Base-by-base conservation (phyloP, 2,329 filamentous ascomycete species). In the Neonectria neomacrospora region DNA sequence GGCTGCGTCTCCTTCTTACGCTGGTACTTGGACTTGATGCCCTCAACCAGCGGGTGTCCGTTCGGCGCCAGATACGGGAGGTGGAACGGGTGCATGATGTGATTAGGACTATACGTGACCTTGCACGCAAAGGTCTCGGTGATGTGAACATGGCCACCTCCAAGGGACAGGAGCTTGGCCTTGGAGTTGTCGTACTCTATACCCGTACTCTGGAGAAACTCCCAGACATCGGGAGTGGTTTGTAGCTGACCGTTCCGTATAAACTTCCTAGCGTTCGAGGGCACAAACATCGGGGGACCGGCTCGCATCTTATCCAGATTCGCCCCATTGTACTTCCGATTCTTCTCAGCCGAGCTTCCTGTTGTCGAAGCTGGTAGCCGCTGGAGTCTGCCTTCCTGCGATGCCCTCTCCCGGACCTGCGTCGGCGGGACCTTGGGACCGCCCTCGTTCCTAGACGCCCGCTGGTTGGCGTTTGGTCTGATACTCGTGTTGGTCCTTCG, bases 11-110 rank as follows among this genome's bases (percentile, higher is more conserved):
- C 54, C 3, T 67, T 20, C 59, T 72, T 76, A 2, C 59, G 63
- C n/a, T 68, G 71, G 59, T 77, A 77, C 23, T 71, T 66, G 32
- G 58, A 52, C 52, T 73, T 72, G n/a, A 73, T 63, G 30, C 64
- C 47, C 2, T 72, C 65, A 4, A 66, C 61, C 22, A 79, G 61
- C 0, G 79, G 74, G 52, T 81, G 76, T 6, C 75, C 76, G 10
- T 70, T 69, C 1, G 75, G 72, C 6, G 73, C 72, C 20, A 81
- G 71, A 58, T 72, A 78, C 6, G 67, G 67, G 14, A 77, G 65
- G 56, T 80, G 72, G 59, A 74, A 73, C 4, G 75, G 74, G 30
- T 76, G 71, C 50, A 81, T 65, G 57, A 77, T 66, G 64, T 81
- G 74, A 9, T 61, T 54, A 10, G 71, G 60, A 20, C 68, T 73